Conservation (phyloP, 2,329 filamentous ascomycete genomes). For the Diaporthe aspalathi region DNA sequence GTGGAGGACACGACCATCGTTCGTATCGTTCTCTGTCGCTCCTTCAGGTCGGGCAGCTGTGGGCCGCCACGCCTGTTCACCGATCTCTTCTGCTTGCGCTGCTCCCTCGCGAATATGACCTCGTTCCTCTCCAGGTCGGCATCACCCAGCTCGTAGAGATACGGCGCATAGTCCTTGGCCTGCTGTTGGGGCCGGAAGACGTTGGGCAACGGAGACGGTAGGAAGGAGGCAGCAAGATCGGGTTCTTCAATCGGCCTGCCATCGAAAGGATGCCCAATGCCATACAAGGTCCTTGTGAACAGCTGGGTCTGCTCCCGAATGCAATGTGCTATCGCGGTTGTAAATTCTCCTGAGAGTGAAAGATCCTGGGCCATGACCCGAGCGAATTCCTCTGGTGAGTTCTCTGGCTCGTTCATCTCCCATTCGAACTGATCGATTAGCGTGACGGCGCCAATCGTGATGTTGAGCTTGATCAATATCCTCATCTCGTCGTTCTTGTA, state of each 20-base stretch:
- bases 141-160: conserved; percentile 93
- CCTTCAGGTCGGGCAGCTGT: conserved; percentile 93
- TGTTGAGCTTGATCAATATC: conserved; percentile 93
- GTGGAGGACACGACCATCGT: conserved; percentile 93
- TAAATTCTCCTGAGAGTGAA: conserved; percentile 93
- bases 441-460: conserved; percentile 95
- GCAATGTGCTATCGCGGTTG: conserved; percentile 96
- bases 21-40: conserved; percentile 91
- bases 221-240: conserved; percentile 85
- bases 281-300: conserved; percentile 93
- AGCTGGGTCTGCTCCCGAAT: conserved; percentile 96
- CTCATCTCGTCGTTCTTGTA: conserved; percentile 99
- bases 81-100: conserved; percentile 93
- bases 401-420: conserved; percentile 96
- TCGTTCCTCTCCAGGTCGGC: conserved; percentile 91
- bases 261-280: conserved; percentile 94
- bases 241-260: conserved; percentile 92
- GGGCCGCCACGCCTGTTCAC: conserved; percentile 94
- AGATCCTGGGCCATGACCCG: conserved; percentile 89
- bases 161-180: conserved; percentile 93
- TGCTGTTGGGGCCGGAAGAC: conserved; percentile 92
- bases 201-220: conserved; percentile 83
- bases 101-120: conserved; percentile 91
- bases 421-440: conserved; percentile 98
- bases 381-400: conserved; percentile 95